Conservation (phyloP, 192 early-diverging fungal species). For the Piromyces finnis region DNA sequence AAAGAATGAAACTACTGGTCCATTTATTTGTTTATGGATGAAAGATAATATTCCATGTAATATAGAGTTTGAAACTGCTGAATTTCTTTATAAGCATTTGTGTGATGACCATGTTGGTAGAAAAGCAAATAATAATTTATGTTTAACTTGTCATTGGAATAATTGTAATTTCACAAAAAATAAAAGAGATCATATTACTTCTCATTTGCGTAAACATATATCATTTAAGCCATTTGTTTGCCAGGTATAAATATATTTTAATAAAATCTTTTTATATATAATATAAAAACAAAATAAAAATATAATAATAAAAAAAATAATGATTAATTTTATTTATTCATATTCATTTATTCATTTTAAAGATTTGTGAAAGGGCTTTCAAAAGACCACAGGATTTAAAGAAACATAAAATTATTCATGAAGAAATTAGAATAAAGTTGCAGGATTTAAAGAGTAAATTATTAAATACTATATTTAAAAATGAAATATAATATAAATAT, state of each 20-base stretch:
- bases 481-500: no score
- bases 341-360: no score
- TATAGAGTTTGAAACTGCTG: neutral
- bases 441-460: neutral
- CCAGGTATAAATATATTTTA: constrained; percentile 14
- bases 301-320: no score
- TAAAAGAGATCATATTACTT: constrained; percentile 93
- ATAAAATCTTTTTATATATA: no score
- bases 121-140: constrained; percentile 71
- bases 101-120: constrained; percentile 79
- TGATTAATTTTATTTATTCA: no score
- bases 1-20: neutral
- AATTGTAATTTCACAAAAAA: constrained; percentile 44
- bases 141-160: constrained; percentile 77
- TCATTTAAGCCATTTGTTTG: constrained; percentile 80
- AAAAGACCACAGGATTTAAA: constrained; percentile 92
- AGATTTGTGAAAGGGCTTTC: constrained; percentile 64
- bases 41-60: neutral
- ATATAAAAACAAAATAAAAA: no score
- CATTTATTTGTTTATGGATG: neutral
- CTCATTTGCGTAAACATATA: constrained; percentile 86
- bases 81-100: constrained; percentile 64
- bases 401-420: constrained; percentile 79
- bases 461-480: no score
- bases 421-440: constrained; percentile 6